Evolutionary conservation across 768 basidiomycete genomes (phyloP).

Genomic region (Strobilomyces confusus): DNA sequence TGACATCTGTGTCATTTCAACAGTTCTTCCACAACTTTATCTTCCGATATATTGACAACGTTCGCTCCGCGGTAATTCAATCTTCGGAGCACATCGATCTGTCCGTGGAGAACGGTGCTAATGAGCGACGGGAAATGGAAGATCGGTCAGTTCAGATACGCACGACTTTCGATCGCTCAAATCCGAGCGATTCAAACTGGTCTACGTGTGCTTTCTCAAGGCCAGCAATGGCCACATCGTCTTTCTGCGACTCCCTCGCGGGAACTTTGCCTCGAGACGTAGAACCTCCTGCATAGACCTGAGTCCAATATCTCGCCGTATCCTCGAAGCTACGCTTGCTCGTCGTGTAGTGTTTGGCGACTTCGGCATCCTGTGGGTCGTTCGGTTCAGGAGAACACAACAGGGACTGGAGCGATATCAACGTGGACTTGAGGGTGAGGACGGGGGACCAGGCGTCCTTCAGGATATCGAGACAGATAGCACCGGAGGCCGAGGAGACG

Average conservation of each 20-base stretch:
- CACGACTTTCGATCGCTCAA: constrained; percentile 81
- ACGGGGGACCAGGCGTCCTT: constrained; percentile 95
- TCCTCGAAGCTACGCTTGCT: constrained; percentile 84
- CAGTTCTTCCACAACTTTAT: constrained; percentile 82
- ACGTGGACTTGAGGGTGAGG: constrained; percentile 90
- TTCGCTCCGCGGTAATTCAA: constrained; percentile 87
- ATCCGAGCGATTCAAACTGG: constrained; percentile 80
- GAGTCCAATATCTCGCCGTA: constrained; percentile 92
- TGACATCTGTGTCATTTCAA: constrained; percentile 47
- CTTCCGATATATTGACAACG: constrained; percentile 74
- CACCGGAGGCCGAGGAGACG: constrained; percentile 88
- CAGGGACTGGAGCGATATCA: constrained; percentile 91
- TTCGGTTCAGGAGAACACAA: constrained; percentile 93
- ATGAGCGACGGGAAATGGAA: neutral
- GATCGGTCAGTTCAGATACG: constrained; percentile 31
- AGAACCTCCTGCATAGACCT: constrained; percentile 83
- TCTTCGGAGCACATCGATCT: constrained; percentile 87
- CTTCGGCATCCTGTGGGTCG: constrained; percentile 97
- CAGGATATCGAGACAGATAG: constrained; percentile 86
- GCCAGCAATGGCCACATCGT: constrained; percentile 68
- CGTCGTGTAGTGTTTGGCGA: constrained; percentile 94
- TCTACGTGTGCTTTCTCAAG: constrained; percentile 80
- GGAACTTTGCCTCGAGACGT: constrained; percentile 38
- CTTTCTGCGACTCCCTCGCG: constrained; percentile 32
- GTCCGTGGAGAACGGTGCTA: neutral